Conservation (phyloP, 495 filamentous ascomycete species). For the Darksidea phi region DNA sequence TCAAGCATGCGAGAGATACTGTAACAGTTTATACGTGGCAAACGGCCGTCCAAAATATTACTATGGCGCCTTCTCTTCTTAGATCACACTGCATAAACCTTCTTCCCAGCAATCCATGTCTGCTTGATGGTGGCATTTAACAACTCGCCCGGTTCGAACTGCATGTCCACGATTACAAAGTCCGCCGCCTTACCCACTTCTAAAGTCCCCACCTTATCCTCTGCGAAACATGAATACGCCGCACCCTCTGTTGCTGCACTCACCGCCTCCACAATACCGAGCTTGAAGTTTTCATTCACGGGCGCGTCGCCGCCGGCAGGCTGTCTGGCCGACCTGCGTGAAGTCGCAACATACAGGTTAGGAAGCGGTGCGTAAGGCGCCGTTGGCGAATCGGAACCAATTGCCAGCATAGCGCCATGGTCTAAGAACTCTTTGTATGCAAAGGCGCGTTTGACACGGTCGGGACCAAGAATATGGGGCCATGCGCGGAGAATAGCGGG, state of each 20-base stretch:
- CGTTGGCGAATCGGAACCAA: constrained; percentile 63
- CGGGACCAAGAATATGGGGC: constrained; percentile 54
- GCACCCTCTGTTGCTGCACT: constrained; percentile 57
- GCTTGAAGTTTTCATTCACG: constrained; percentile 55
- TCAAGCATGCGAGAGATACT: no score
- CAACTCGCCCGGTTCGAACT: constrained; percentile 53
- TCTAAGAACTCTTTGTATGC: constrained; percentile 61
- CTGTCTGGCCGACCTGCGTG: constrained; percentile 55
- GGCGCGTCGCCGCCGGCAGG: constrained; percentile 46
- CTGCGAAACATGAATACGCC: constrained; percentile 59
- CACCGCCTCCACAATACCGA: constrained; percentile 53
- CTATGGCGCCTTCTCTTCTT: constrained; percentile 18
- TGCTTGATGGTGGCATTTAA: constrained; percentile 52
- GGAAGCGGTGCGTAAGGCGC: constrained; percentile 56
- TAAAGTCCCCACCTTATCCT: constrained; percentile 52
- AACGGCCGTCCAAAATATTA: constrained; percentile 8
- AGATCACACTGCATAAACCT: constrained; percentile 41
- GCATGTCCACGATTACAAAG: constrained; percentile 60
- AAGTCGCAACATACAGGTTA: constrained; percentile 62
- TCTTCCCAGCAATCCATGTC: constrained; percentile 58
- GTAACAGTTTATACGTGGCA: no score
- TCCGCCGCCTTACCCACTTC: constrained; percentile 54
- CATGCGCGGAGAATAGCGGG: constrained; percentile 61
- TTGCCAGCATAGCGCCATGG: constrained; percentile 52
- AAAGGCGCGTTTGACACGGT: constrained; percentile 57